A percentile compares a stretch with the other conserved stretches of the same genome.
Conservation (phyloP, 345 rosid species). For the Clarkia xantiana region DNA sequence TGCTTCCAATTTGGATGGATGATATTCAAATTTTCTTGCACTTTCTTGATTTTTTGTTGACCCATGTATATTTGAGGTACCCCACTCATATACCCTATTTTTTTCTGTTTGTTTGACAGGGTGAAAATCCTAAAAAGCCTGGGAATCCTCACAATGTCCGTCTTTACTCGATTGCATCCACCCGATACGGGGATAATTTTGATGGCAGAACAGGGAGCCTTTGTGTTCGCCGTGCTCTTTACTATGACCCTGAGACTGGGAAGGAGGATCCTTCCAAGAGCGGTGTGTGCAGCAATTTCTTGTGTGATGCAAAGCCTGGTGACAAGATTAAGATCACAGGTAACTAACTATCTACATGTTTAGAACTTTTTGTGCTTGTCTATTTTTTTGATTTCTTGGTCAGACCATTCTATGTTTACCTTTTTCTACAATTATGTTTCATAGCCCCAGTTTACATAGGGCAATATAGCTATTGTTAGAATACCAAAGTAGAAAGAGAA, state of each 20-base stretch:
- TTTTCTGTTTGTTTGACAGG: slow-evolving; percentile 27
- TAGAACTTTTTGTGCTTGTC: not conserved
- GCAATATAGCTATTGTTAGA: too few relatives aligned
- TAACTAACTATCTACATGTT: slow-evolving; percentile 9
- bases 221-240: slow-evolving; percentile 95
- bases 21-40: too few relatives aligned
- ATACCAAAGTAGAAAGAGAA: too few relatives aligned
- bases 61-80: too few relatives aligned
- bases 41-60: too few relatives aligned
- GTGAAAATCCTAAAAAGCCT: slow-evolving; percentile 95
- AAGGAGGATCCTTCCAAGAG: slow-evolving; percentile 82
- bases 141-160: slow-evolving; percentile 82
- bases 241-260: slow-evolving; percentile 85
- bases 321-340: slow-evolving; percentile 83
- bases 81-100: not conserved
- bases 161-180: slow-evolving; percentile 88
- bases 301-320: slow-evolving; percentile 85
- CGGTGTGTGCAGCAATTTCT: slow-evolving; percentile 87
- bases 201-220: slow-evolving; percentile 85
- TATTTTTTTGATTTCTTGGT: not conserved
- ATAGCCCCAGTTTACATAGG: too few relatives aligned
- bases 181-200: slow-evolving; percentile 83
- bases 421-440: too few relatives aligned
- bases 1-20: not conserved
- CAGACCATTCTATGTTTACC: too few relatives aligned